These are phyloP conservation scores for Ustilago crameri DNA, from an alignment of 1,284 basidiomycete genomes.

Conservation along the genomic window DNA sequence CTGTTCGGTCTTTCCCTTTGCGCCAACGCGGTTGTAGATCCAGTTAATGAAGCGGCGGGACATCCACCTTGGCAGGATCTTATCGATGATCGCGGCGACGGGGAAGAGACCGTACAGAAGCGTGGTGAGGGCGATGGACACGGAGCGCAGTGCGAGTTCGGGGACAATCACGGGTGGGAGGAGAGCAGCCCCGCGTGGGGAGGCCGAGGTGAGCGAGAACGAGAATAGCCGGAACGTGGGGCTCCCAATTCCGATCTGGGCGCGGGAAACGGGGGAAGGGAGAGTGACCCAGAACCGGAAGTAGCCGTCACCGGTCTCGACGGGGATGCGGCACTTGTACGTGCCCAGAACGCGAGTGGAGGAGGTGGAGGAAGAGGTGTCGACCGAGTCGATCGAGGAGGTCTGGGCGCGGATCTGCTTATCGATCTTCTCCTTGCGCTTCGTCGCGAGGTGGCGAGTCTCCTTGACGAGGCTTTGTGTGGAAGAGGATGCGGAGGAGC, in stretches of 20 bases:
- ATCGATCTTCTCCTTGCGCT: constrained; percentile 44
- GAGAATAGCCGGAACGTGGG: constrained; percentile 58
- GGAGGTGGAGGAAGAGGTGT: constrained; percentile 15
- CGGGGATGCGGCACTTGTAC: constrained; percentile 51
- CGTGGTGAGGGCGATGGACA: constrained; percentile 44
- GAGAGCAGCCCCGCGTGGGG: constrained; percentile 50
- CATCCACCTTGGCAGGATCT: constrained; percentile 49
- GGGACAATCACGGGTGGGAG: constrained; percentile 57
- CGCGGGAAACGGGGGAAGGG: constrained; percentile 22
- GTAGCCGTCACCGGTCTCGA: constrained; percentile 55
- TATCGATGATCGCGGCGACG: constrained; percentile 51
- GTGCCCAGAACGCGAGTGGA: constrained; percentile 40
- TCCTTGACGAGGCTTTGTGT: constrained; percentile 12
- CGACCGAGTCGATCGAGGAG: constrained; percentile 21
- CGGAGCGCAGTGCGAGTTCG: constrained; percentile 51
- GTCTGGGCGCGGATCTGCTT: constrained; percentile 42
- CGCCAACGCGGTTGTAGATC: constrained; percentile 51
- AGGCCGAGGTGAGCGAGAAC: constrained; percentile 55
- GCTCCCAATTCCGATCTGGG: constrained; percentile 26
- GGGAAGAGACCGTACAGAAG: constrained; percentile 56
- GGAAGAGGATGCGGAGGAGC: constrained; percentile 4
- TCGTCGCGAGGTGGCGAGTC: constrained; percentile 29
- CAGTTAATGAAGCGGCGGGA: constrained; percentile 42
- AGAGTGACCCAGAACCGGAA: constrained; percentile 50
- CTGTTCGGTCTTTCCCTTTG: constrained; percentile 41